A percentile compares a stretch with the other conserved stretches of the same genome.
phyloP scores from a whole-genome alignment of 2,329 filamentous ascomycete genomes.

The Periconia sp. region DNA sequence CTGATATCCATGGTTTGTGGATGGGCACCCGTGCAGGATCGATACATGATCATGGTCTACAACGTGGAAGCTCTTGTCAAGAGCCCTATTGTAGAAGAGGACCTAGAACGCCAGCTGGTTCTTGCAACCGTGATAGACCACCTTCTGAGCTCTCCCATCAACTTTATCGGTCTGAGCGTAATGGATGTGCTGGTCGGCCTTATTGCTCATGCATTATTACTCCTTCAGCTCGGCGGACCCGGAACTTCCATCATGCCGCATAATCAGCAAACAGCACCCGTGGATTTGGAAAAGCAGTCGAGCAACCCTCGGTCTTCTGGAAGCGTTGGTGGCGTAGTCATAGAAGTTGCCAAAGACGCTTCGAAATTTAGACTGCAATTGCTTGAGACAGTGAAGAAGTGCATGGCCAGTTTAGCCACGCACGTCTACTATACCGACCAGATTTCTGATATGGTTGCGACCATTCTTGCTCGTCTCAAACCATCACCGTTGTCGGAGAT shows the following conservation, averaged over 20 bases:
- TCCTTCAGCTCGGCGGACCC: constrained; percentile 66
- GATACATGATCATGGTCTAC: constrained; percentile 85
- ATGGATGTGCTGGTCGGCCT: constrained; percentile 91
- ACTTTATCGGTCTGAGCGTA: constrained; percentile 91
- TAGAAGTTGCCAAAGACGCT: constrained; percentile 52
- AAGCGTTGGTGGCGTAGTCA: constrained; percentile 29
- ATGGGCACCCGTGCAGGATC: constrained; percentile 92
- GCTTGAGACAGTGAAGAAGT: constrained; percentile 71
- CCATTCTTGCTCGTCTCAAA: constrained; percentile 77
- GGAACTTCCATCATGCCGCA: constrained; percentile 42
- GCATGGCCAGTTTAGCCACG: constrained; percentile 87
- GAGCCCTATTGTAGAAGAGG: constrained; percentile 68
- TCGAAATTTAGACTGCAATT: constrained; percentile 62
- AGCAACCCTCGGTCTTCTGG: constrained; percentile 18
- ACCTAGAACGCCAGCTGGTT: constrained; percentile 71
- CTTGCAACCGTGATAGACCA: constrained; percentile 79
- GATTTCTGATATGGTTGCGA: constrained; percentile 88
- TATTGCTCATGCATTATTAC: constrained; percentile 76
- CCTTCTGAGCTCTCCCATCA: constrained; percentile 82
- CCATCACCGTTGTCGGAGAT: constrained; percentile 56
- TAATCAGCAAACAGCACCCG: constrained; percentile 39
- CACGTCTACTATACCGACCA: constrained; percentile 98
- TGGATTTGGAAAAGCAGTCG: constrained; percentile 23
- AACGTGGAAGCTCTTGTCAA: constrained; percentile 74
- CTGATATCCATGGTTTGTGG: constrained; percentile 77